Evolutionary conservation across 2,329 filamentous ascomycete genomes (phyloP), one percentile per base, ranked within the genome.

Genomic region (Pseudonectria foliicola): DNA sequence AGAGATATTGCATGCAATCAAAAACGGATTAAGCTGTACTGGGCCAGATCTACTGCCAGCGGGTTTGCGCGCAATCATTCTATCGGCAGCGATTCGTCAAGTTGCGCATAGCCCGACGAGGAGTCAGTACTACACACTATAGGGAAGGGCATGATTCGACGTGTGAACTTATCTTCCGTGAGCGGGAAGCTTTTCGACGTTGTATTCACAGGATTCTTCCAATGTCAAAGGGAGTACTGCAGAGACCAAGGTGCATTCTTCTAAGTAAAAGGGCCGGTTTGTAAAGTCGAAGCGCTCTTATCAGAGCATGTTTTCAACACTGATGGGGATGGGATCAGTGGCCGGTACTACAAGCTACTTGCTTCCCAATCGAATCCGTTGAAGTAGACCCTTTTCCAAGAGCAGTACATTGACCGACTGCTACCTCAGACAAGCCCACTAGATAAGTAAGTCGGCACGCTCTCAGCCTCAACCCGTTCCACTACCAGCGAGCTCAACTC

Each of bases 391-490:
- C 44, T 76, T 0, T 53, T 75, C 7, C 59, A 63, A 3, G 74
- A 77, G 50, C 77, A 73, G 75, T 73, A 77, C 39, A 70, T 76
- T 39, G 71, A 77, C 14, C 54, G 72, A 0, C 58, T 78, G n/a
- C n/a, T n/a, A n/a, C n/a, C n/a, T n/a, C n/a, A n/a, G n/a, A n/a
- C n/a, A n/a, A n/a, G n/a, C n/a, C n/a, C n/a, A n/a, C n/a, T n/a
- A n/a, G n/a, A n/a, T n/a, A n/a, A n/a, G n/a, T n/a, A n/a, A n/a
- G n/a, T n/a, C n/a, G n/a, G n/a, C n/a, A n/a, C n/a, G n/a, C n/a
- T n/a, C n/a, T n/a, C n/a, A n/a, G n/a, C 15, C 31, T 40, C 29
- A 35, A 6, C 18, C 12, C n/a, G n/a, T n/a, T n/a, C n/a, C n/a
- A n/a, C n/a, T n/a, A n/a, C 50, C 51, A 52, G 13, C 45, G 48